Base-by-base conservation (phyloP, 2,329 filamentous ascomycete genomes). In the Colletotrichum destructivum region DNA sequence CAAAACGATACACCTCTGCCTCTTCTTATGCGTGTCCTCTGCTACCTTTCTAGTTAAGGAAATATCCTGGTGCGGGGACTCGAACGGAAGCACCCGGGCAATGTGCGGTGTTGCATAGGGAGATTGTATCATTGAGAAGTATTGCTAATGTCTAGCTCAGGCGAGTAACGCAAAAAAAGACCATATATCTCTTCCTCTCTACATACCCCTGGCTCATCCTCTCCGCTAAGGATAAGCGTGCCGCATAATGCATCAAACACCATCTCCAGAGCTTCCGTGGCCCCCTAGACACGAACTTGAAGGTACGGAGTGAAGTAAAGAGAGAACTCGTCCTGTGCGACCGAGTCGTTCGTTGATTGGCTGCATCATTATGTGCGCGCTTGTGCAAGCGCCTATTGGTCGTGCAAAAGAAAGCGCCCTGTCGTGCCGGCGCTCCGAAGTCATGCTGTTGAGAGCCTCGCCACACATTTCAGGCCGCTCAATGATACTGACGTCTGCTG, bases 401-500 rank as follows among this genome's bases (percentile, higher is more conserved):
- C 47, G 31, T 42, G 54, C 54, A 42, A n/a, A 21, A 12, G 9
- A 3, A 42, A 57, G 11, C 40, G 54, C 54, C 4, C 35, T 35
- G 21, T 42, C 5, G n/a, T n/a, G 31, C 31, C 18, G 35, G 52
- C n/a, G 16, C n/a, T 18, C n/a, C 38, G n/a, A 6, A 26, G 38
- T 11, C 15, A 52, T 23, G 35, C 46, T 9, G n/a, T 6, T 44
- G 46, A 31, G 31, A 56, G n/a, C 47, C 15, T 3, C 46, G 57
- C 62, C 23, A 18, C 12, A 60, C 23, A 52, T 26, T 16, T 16
- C n/a, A 21, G 77, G 74, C 69, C 76, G 75, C 38, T 66, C 73
- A 74, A 69, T 77, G 74, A 60, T 81, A 77, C 12, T 75, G 68
- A 8, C 78, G 76, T 23, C 76, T 73, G 52, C 77, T 77, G 69